A percentile compares a stretch with the other conserved stretches of the same genome.
Conservation (phyloP, 1,139 yeast genomes). For the Yamadazyma oceani region DNA sequence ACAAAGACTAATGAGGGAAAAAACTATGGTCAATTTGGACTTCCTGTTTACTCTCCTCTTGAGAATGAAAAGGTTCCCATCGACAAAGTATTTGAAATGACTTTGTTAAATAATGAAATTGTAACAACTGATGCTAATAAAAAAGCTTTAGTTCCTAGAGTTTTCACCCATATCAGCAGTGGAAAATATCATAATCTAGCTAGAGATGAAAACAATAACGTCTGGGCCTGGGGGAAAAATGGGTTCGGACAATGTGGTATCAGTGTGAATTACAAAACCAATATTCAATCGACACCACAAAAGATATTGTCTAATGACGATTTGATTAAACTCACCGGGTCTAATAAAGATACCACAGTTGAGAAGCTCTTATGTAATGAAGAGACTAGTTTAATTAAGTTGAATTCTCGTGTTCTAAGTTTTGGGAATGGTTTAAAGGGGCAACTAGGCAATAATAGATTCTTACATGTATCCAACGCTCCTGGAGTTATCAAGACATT, state of each 20-base stretch:
- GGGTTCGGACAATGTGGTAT: slow-evolving; percentile 81
- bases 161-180: slow-evolving; percentile 60
- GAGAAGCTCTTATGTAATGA: slow-evolving; percentile 64
- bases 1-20: slow-evolving; percentile 52
- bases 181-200: slow-evolving; percentile 77
- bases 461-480: slow-evolving; percentile 66
- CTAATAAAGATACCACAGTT: slow-evolving; percentile 25
- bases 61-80: slow-evolving; percentile 26
- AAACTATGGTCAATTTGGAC: slow-evolving; percentile 80
- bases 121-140: slow-evolving; percentile 15
- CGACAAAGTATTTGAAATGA: slow-evolving; percentile 34
- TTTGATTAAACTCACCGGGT: slow-evolving; percentile 13
- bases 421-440: slow-evolving; percentile 88
- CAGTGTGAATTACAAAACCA: slow-evolving; percentile 63
- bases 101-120: slow-evolving; percentile 37
- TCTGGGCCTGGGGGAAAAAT: slow-evolving; percentile 87
- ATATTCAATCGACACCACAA: slow-evolving; percentile 68
- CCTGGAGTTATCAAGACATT: slow-evolving; percentile 64
- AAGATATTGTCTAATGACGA: slow-evolving; percentile 36
- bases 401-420: slow-evolving; percentile 43
- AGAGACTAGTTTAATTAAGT: slow-evolving; percentile 59
- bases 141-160: slow-evolving; percentile 37
- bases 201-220: slow-evolving; percentile 56
- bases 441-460: slow-evolving; percentile 81
- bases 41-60: slow-evolving; percentile 70